Conservation (phyloP, 331 rosid genomes). For the Acacia pycnantha region DNA sequence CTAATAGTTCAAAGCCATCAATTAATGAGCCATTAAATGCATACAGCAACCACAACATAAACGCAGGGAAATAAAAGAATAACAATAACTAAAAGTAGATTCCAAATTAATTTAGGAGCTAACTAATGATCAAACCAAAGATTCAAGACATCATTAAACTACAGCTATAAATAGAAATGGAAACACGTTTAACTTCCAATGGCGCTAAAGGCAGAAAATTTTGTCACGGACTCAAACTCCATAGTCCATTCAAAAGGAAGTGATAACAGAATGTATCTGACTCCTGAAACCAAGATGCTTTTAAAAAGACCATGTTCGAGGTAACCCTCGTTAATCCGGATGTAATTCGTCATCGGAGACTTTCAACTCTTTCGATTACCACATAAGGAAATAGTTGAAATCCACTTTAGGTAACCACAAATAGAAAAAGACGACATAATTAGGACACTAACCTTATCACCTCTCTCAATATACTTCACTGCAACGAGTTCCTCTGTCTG, state of each 20-base stretch:
- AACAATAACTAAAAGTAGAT: neutral
- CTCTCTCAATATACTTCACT: conserved; percentile 95
- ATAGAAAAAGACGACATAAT: neutral
- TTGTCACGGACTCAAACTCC: neutral
- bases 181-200: conserved; percentile 8
- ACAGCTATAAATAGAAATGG: neutral
- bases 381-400: neutral
- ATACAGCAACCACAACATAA: neutral
- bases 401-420: neutral
- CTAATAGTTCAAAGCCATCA: neutral
- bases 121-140: neutral
- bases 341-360: neutral
- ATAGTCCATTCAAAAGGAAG: neutral
- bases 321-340: conserved; percentile 4
- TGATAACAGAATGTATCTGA: neutral
- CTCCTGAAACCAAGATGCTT: neutral
- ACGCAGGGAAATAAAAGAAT: neutral
- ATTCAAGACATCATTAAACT: neutral
- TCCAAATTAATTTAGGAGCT: neutral
- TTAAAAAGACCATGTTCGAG: neutral
- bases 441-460: conserved; percentile 82
- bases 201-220: neutral
- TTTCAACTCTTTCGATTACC: conserved; percentile 16
- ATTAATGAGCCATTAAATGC: conserved; percentile 1
- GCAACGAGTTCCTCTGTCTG: conserved; percentile 89